Conservation (phyloP, 164 flowering plant species). For the Vitis riparia region DNA sequence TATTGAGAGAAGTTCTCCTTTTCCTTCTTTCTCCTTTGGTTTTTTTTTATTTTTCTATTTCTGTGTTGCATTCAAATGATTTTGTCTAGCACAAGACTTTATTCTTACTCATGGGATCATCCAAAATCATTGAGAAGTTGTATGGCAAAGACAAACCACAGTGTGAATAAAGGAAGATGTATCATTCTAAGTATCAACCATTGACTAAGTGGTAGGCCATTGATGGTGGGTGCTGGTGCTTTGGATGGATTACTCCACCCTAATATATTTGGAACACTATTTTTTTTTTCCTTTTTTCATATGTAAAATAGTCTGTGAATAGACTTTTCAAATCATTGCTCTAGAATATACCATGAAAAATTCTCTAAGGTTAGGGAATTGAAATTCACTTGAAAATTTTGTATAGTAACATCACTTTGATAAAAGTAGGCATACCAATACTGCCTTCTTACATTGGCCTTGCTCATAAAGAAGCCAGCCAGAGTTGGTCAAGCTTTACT, state of each 20-base stretch:
- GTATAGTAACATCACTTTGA: too few relatives aligned
- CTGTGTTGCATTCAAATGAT: slow-evolving; percentile 32
- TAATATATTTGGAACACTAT: not conserved
- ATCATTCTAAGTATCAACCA: slow-evolving; percentile 22
- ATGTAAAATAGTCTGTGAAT: too few relatives aligned
- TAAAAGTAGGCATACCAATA: too few relatives aligned
- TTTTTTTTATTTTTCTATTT: not conserved
- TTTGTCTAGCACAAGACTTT: slow-evolving; percentile 31
- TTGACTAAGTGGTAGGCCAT: slow-evolving; percentile 31
- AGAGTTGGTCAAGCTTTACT: slow-evolving; percentile 31
- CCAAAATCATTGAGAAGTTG: slow-evolving; percentile 17
- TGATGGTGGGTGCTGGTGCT: not conserved
- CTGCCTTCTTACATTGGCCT: too few relatives aligned
- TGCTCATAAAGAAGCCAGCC: not conserved
- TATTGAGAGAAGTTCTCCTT: not conserved
- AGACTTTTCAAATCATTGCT: too few relatives aligned
- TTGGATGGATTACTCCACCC: not conserved
- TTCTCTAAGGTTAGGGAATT: too few relatives aligned
- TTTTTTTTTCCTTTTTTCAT: too few relatives aligned
- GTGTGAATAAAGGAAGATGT: slow-evolving; percentile 17
- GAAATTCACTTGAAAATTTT: too few relatives aligned
- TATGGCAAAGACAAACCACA: slow-evolving; percentile 21
- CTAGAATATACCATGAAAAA: too few relatives aligned
- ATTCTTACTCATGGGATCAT: not conserved
- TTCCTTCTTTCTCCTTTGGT: not conserved